Conservation (phyloP, 2,329 filamentous ascomycete genomes). For the Penicillium oxalicum region DNA sequence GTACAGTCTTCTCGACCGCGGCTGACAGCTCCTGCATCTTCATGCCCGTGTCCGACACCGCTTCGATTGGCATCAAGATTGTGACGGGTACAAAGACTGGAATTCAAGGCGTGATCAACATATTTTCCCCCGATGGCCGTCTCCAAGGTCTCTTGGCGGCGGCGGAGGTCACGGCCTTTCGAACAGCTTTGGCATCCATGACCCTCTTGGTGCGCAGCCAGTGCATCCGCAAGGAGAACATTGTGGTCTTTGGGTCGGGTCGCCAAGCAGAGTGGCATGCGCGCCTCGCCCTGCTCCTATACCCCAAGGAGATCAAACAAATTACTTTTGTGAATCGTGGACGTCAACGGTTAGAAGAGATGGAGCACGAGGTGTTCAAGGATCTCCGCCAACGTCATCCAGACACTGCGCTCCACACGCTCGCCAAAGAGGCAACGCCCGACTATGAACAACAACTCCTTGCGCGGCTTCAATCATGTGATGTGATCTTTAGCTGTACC, state of each 20-base stretch:
- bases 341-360: conserved; percentile 53
- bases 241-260: conserved; percentile 47
- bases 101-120: conserved; percentile 62
- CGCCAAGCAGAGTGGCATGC: conserved; percentile 49
- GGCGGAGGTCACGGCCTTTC: conserved; percentile 69
- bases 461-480: conserved; percentile 27
- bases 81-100: conserved; percentile 49
- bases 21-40: conserved; percentile 57
- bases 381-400: conserved; percentile 36
- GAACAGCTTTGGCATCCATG: conserved; percentile 67
- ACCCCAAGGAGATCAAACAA: conserved; percentile 44
- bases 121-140: conserved; percentile 58
- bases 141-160: conserved; percentile 67
- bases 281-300: conserved; percentile 46
- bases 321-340: conserved; percentile 72
- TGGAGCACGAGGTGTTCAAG: conserved; percentile 24
- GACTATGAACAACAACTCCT: conserved; percentile 32
- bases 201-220: conserved; percentile 53
- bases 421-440: conserved; percentile 60
- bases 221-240: conserved; percentile 23
- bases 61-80: conserved; percentile 65
- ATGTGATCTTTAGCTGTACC: conserved; percentile 48
- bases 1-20: conserved; percentile 37
- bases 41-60: conserved; percentile 63
- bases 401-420: conserved; percentile 23